phyloP scores from a whole-genome alignment of 345 rosid genomes.

The Populus pruinosa region DNA sequence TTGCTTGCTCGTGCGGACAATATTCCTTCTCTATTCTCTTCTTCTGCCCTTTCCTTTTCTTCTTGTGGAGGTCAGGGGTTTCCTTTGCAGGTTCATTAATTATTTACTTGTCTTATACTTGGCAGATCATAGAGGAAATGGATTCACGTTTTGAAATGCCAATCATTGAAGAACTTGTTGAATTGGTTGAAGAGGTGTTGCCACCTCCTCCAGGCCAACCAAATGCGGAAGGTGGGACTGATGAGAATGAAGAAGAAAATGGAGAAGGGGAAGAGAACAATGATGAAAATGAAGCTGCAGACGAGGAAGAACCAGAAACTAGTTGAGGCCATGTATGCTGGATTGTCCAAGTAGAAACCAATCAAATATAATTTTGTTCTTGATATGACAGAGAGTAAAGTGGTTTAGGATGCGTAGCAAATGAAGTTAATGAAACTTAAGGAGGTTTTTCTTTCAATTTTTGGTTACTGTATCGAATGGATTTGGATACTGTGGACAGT shows the following conservation, averaged over 20 bases:
- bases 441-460: too few relatives aligned
- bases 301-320: neutral
- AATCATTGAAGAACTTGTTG: neutral
- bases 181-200: neutral
- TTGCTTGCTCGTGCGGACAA: neutral
- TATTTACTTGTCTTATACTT: neutral
- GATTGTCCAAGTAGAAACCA: neutral
- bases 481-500: too few relatives aligned
- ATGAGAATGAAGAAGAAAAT: neutral
- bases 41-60: neutral
- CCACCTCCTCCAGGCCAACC: constrained; percentile 6
- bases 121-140: constrained; percentile 10
- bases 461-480: too few relatives aligned
- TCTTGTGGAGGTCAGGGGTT: neutral
- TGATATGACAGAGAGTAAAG: neutral
- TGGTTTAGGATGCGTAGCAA: neutral
- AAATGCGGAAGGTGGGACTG: neutral
- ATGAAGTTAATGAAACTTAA: too few relatives aligned
- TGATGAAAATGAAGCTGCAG: neutral
- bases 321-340: neutral
- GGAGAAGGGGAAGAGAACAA: neutral
- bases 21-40: neutral
- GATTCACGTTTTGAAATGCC: neutral
- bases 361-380: neutral
- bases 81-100: neutral